These are phyloP conservation scores for Liriodendron chinense DNA, from an alignment of 164 flowering plant species.

Conservation along the genomic window DNA sequence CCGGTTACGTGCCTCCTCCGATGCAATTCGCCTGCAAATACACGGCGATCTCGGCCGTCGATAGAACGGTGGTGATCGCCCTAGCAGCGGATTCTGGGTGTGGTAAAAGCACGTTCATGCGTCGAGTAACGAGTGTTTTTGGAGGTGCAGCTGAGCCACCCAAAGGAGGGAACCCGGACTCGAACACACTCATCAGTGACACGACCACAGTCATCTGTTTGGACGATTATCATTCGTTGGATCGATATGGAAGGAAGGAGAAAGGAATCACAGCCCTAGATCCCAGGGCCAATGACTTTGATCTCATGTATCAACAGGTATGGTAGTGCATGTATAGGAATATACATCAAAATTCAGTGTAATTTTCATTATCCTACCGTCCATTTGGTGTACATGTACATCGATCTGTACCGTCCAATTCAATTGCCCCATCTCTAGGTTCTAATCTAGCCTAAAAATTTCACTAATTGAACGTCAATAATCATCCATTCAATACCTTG, in stretches of 20 bases:
- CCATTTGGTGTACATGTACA: neutral
- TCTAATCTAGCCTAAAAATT: neutral
- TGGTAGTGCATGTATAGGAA: too few species aligned
- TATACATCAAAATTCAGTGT: too few species aligned
- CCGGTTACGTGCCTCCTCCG: neutral
- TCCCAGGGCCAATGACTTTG: conserved; percentile 79
- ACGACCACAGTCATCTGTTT: conserved; percentile 78
- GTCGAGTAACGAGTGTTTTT: conserved; percentile 77
- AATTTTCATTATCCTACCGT: too few species aligned
- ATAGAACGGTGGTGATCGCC: conserved; percentile 69
- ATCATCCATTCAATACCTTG: too few species aligned
- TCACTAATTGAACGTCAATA: too few species aligned
- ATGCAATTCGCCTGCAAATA: neutral
- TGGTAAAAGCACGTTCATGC: conserved; percentile 88
- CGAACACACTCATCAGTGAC: conserved; percentile 81
- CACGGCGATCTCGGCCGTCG: conserved; percentile 22
- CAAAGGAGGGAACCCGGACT: conserved; percentile 81
- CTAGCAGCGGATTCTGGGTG: conserved; percentile 90
- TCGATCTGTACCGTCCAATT: neutral
- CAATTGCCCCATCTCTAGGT: neutral
- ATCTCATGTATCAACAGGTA: conserved; percentile 74
- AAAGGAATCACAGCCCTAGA: conserved; percentile 88
- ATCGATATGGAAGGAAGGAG: conserved; percentile 70
- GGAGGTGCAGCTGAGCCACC: conserved; percentile 91
- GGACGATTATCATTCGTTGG: conserved; percentile 85